Base-by-base conservation (phyloP, 2,329 filamentous ascomycete genomes). In the Pseudogymnoascus sp. region DNA sequence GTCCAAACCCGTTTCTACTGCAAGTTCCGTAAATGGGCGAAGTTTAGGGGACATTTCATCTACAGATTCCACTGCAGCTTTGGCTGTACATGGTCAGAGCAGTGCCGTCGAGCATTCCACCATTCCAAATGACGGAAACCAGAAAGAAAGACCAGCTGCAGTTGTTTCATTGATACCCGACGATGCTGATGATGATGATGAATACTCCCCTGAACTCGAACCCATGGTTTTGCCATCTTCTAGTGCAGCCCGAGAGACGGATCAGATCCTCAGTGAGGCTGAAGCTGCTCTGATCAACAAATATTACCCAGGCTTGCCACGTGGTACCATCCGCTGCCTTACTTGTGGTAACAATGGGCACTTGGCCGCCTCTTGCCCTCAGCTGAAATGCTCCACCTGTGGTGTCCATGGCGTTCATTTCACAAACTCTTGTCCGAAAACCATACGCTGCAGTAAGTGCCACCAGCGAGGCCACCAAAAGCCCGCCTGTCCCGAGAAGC, bases 391-490 rank as follows among this genome's bases (percentile, higher is more conserved):
- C 70, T 76, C 73, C 5, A 79, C 79, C 63, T 87, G 82, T 69
- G 72, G 74, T 23, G 75, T 73, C 61, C 64, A 68, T 11, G 74
- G 74, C 2, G 43, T 64, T 8, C 84, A 88, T 70, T 77, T 77
- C 62, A 74, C 77, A 4, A 78, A 78, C 66, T 75, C 73, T 62
- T 88, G 85, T 66, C 81, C 83, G 9, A 75, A 74, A 4, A 77
- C 76, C 36, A 72, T 73, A 36, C 78, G 83, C 65, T 88, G 85
- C 70, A 71, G 68, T 59, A 85, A 84, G 70, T 91, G 88, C 73
- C 80, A 78, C 59, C 83, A 87, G 72, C 76, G 82, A 46, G 88
- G 88, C 8, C 88, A 91, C 69, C 68, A 69, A 60, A 73, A 75
- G 16, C 68, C 73, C 0, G 68, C 75, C 6, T 91, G 88, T 70